Evolutionary conservation across 2,329 filamentous ascomycete genomes (phyloP), one percentile per base, ranked within the genome.

Genomic region (Ophiosphaerella korrae): DNA sequence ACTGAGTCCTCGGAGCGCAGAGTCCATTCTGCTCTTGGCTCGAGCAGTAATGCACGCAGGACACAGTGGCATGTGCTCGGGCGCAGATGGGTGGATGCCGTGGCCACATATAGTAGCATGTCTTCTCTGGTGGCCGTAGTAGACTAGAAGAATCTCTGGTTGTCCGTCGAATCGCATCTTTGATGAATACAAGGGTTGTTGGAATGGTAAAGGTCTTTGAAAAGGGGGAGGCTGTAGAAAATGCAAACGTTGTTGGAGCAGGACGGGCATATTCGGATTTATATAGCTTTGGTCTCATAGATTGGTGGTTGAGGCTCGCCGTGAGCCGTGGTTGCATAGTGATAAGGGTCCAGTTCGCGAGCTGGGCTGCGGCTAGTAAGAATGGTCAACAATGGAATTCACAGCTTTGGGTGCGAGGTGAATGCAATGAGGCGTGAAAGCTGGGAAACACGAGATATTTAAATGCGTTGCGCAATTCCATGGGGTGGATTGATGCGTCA

Each of bases 101-200:
- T 70, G 67, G 7, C 55, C 49, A 45, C 66, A 70, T 31, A 42
- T 55, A 21, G 51, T 63, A 18, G 65, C 64, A 21, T 50, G 43
- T 12, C 42, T 40, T 16, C 48, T 39, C 23, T 34, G 38, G 52
- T 65, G 64, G 34, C 57, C 34, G 38, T 42, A 43, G 14, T 31
- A 43, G 14, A 39, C 38, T 37, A 43, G 46, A 45, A 24, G 41
- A 16, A 34, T 31, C 32, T 48, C 35, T 11, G 45, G 31, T 14
- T 12, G 40, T 35, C 46, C 45, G 39, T 50, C 29, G 49, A 24
- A 16, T 16, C 26, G 38, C 31, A 37, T 23, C 9, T 33, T 50
- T 5, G 46, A 34, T 32, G 33, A 35, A 18, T 36, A 23, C n/a
- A 49, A 37, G 18, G 42, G 47, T 18, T 21, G 45, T n/a, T 42